These are phyloP conservation scores for Hygrophoropsis aurantiaca DNA, from an alignment of 768 basidiomycete genomes.

Conservation along the genomic window DNA sequence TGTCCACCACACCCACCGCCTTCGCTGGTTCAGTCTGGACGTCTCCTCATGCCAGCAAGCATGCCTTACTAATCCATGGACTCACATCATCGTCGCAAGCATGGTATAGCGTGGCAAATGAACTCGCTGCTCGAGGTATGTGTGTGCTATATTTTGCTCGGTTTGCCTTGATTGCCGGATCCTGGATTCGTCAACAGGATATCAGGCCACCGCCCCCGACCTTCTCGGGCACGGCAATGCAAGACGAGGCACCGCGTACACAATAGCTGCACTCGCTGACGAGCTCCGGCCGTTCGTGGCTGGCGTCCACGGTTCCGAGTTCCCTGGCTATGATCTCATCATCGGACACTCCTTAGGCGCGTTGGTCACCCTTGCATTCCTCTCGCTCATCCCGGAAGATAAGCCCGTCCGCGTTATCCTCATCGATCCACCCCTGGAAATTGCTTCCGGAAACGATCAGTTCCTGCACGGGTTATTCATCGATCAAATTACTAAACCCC, in stretches of 20 bases:
- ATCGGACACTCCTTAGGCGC: not conserved
- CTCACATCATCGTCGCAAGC: not conserved
- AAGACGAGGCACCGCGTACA: not conserved
- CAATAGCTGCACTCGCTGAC: not conserved
- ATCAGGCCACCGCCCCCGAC: not conserved
- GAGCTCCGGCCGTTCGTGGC: not conserved
- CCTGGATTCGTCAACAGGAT: not conserved
- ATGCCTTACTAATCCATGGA: not conserved
- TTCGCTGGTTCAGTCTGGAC: constrained; percentile 7
- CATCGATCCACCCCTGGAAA: constrained; percentile 1
- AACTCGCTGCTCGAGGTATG: not conserved
- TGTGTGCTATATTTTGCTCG: not conserved
- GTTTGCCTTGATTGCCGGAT: not conserved
- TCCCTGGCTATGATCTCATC: not conserved
- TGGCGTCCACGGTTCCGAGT: constrained; percentile 1
- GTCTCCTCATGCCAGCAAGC: not conserved
- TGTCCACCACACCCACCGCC: not conserved
- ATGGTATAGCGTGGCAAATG: not conserved
- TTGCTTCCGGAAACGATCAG: not conserved
- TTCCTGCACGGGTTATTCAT: not conserved
- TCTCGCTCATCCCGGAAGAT: not conserved
- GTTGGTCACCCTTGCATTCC: not conserved
- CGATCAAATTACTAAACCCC: not conserved
- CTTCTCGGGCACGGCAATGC: not conserved
- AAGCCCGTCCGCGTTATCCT: not conserved